A percentile compares a stretch with the other conserved stretches of the same genome.
Conservation (phyloP, 2,329 filamentous ascomycete species). For the Scopulariopsis brevicaulis region DNA sequence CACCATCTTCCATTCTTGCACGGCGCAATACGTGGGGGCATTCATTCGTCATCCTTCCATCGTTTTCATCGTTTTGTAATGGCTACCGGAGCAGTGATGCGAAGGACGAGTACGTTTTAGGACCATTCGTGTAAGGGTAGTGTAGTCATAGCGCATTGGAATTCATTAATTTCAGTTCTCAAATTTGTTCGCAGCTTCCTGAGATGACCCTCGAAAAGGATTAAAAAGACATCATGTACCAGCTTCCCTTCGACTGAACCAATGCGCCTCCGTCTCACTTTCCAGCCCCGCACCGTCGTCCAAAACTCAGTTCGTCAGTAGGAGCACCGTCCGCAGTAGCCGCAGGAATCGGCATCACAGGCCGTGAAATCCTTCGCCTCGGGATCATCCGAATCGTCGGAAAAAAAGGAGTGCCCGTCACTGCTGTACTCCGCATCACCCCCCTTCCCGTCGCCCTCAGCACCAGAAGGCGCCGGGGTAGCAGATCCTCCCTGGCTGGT, state of each 20-base stretch:
- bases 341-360: slow-evolving; percentile 15
- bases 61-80: not conserved
- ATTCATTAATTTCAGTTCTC: not conserved
- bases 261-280: not conserved
- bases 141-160: not conserved
- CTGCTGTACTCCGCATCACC: not conserved
- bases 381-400: not conserved
- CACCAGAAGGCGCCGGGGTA: not conserved
- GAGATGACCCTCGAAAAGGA: too few species aligned
- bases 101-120: not conserved
- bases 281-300: not conserved
- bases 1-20: not conserved
- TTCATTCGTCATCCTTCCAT: not conserved
- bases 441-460: not conserved
- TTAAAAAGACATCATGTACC: too few species aligned
- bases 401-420: not conserved
- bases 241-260: too few species aligned
- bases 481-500: not conserved
- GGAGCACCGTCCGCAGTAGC: slow-evolving; percentile 15
- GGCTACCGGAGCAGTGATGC: not conserved
- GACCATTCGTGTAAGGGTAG: not conserved
- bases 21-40: not conserved
- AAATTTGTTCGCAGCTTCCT: not conserved
- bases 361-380: slow-evolving; percentile 11
- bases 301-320: not conserved